Conservation (phyloP, 371 early-diverging fungal species). For the Zopfochytrium polystomum region DNA sequence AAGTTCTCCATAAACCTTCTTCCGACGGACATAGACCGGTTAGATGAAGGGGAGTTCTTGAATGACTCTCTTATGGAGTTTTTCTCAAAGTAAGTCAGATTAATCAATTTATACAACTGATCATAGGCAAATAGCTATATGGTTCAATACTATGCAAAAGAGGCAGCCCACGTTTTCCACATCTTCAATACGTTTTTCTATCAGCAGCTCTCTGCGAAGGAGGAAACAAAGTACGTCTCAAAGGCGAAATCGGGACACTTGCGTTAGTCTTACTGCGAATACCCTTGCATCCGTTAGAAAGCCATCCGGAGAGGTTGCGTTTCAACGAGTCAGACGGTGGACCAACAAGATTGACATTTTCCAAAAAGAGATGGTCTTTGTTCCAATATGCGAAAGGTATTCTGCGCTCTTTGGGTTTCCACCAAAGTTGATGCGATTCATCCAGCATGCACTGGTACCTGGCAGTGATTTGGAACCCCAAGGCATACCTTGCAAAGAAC, state of each 20-base stretch:
- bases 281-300: constrained; percentile 10
- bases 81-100: constrained; percentile 44
- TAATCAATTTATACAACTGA: too few relatives aligned
- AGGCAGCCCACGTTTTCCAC: constrained; percentile 35
- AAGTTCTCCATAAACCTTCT: too few relatives aligned
- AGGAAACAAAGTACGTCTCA: constrained; percentile 13
- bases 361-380: constrained; percentile 53
- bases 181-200: constrained; percentile 66
- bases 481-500: constrained; percentile 30
- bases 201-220: constrained; percentile 45
- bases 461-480: constrained; percentile 61
- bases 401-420: constrained; percentile 10
- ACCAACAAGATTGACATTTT: constrained; percentile 61
- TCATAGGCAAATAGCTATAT: too few relatives aligned
- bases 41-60: constrained; percentile 58
- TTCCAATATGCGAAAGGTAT: constrained; percentile 71
- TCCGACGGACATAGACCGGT: constrained; percentile 53
- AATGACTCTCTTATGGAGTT: constrained; percentile 72
- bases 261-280: neutral
- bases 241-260: neutral
- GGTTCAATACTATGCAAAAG: neutral
- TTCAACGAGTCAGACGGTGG: constrained; percentile 59
- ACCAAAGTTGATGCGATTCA: neutral
- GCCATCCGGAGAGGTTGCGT: constrained; percentile 21
- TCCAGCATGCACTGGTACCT: constrained; percentile 66